These are phyloP conservation scores for Leccinum subatratum DNA, from an alignment of 1,284 basidiomycete genomes.

Conservation along the genomic window DNA sequence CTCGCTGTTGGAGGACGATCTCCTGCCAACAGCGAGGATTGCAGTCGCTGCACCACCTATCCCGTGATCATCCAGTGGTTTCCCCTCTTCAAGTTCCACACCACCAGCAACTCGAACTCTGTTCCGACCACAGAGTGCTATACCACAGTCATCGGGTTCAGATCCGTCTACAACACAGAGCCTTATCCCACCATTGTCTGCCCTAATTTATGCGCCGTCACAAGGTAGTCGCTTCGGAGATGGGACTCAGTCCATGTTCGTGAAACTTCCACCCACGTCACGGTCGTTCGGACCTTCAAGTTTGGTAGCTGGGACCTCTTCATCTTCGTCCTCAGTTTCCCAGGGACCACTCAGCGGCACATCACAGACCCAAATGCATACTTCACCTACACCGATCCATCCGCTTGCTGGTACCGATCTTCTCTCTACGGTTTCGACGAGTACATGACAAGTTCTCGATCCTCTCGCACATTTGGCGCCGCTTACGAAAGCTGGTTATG, in stretches of 20 bases:
- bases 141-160: conserved; percentile 48
- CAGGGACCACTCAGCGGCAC: conserved; percentile 29
- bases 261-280: conserved; percentile 43
- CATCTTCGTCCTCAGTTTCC: conserved; percentile 30
- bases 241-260: conserved; percentile 73
- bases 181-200: conserved; percentile 23
- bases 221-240: conserved; percentile 64
- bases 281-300: conserved; percentile 34
- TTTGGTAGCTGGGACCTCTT: conserved; percentile 29
- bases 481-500: too few species aligned
- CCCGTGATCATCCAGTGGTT: conserved; percentile 18
- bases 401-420: conserved; percentile 21
- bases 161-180: conserved; percentile 32
- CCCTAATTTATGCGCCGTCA: conserved; percentile 39
- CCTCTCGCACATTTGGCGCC: conserved; percentile 56
- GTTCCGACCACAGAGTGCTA: conserved; percentile 25
- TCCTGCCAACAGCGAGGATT: conserved; percentile 34
- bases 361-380: conserved; percentile 10
- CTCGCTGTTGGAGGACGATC: conserved; percentile 61
- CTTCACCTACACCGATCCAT: conserved; percentile 13
- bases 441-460: conserved; percentile 41
- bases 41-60: conserved; percentile 29
- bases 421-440: conserved; percentile 18
- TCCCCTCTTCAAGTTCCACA: conserved; percentile 21
- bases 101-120: conserved; percentile 18